phyloP scores from a whole-genome alignment of 31 red algal genomes.

The Bonnemaisonia californica region DNA sequence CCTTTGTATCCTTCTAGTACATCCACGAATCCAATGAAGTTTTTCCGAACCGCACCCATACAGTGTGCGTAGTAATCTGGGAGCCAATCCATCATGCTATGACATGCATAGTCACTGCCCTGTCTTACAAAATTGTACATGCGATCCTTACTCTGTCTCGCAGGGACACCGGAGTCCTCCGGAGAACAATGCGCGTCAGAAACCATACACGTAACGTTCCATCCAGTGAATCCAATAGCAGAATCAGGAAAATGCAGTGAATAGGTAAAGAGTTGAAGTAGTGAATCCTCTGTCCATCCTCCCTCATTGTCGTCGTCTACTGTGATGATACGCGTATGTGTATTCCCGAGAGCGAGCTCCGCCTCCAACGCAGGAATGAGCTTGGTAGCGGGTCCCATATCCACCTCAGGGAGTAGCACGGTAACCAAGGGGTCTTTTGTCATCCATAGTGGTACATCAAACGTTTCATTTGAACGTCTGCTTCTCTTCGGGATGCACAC shows the following conservation, averaged over 20 bases:
- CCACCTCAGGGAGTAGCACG: slow-evolving; percentile 12
- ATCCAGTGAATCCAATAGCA: slow-evolving; percentile 23
- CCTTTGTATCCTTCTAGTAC: slow-evolving; percentile 30
- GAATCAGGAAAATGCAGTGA: slow-evolving; percentile 14
- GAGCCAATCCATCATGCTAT: slow-evolving; percentile 13
- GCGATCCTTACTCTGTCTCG: neutral
- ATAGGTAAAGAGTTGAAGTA: slow-evolving; percentile 14
- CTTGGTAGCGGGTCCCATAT: slow-evolving; percentile 31
- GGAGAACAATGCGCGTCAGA: slow-evolving; percentile 1
- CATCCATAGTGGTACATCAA: slow-evolving; percentile 5
- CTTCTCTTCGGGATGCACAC: neutral
- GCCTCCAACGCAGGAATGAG: slow-evolving; percentile 25
- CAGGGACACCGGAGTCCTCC: slow-evolving; percentile 18
- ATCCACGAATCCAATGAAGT: slow-evolving; percentile 15
- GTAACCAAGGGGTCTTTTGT: slow-evolving; percentile 11
- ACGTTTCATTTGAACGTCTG: slow-evolving; percentile 13
- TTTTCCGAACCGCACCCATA: slow-evolving; percentile 21
- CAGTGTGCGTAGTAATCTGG: slow-evolving; percentile 23
- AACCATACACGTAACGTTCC: slow-evolving; percentile 37
- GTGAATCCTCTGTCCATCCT: neutral
- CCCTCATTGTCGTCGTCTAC: slow-evolving; percentile 33
- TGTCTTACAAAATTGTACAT: slow-evolving; percentile 18
- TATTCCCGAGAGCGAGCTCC: slow-evolving; percentile 12
- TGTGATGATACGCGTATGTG: slow-evolving; percentile 9
- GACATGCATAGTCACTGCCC: slow-evolving; percentile 24